Base-by-base conservation (phyloP, 2,329 filamentous ascomycete genomes). In the Cladosporium colombiae region DNA sequence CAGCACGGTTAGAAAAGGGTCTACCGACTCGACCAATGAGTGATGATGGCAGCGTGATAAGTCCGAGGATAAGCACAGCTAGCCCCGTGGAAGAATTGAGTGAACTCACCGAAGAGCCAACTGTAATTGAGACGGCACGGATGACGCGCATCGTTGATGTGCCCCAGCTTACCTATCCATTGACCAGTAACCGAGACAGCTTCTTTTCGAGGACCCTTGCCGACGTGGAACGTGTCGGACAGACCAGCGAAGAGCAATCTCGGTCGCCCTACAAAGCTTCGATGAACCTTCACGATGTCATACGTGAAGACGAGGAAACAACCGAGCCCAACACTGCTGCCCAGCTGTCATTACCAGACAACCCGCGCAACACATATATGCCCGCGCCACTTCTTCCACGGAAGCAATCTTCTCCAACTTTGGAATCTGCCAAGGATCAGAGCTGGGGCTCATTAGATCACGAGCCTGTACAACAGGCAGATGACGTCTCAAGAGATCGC, bases 11-110 rank as follows among this genome's bases (percentile, higher is more conserved):
- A 27, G 88, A 87, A 60, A 97, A 97, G 76, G 90, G 90, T 29
- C 82, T 98, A 11, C 94, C 94, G 35, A 87, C 85, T 67, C 82
- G 88, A 66, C 88, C 87, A 23, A 82, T 88, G 70, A 91, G 89
- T 74, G 82, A 87, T 69, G 84, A 85, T 59, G 49, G 50, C 25
- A 86, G 84, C 46, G 50, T 71, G 18, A 62, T 67, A 25, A 72
- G 66, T 33, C 68, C 67, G 69, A 75, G 60, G 75, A 76, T 29
- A 71, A n/a, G 35, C 71, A 79, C 46, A 68, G 75, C 50, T 25
- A 75, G 76, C 56, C 69, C 76, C 5, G 73, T 74, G 7, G 74
- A 78, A 67, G 75, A 67, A 6, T 72, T 77, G 76, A 63, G 50
- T 33, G 60, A 63, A 14, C 35, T 63, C 31, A 53, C 67, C 27